Conservation (phyloP, 23 red algal species). For the Gracilaria domingensis region DNA sequence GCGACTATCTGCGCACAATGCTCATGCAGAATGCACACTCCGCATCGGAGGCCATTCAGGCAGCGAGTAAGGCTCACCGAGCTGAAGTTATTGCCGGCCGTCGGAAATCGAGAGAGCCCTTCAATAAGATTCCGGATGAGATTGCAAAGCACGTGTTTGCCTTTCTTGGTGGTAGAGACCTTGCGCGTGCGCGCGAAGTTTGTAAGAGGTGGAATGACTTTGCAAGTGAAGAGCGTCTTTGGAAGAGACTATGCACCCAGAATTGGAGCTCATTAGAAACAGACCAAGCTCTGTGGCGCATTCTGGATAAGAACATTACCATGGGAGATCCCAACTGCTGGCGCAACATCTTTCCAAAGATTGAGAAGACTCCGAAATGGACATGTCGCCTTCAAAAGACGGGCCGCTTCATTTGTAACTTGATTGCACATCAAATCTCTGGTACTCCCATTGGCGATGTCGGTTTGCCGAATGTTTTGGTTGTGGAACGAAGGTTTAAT, state of each 20-base stretch:
- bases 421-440: constrained; percentile 95
- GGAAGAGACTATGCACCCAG: constrained; percentile 85
- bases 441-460: constrained; percentile 68
- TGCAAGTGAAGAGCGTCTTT: constrained; percentile 89
- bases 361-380: constrained; percentile 70
- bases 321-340: constrained; percentile 51
- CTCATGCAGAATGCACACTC: constrained; percentile 64
- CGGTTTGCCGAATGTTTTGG: constrained; percentile 75
- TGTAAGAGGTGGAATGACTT: constrained; percentile 90
- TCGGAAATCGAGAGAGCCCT: constrained; percentile 43
- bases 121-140: constrained; percentile 86
- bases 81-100: constrained; percentile 38
- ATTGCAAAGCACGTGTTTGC: constrained; percentile 83
- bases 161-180: constrained; percentile 82
- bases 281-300: constrained; percentile 78
- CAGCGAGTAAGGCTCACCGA: constrained; percentile 31
- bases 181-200: constrained; percentile 85
- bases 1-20: constrained; percentile 96
- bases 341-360: constrained; percentile 86
- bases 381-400: constrained; percentile 97
- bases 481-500: constrained; percentile 98
- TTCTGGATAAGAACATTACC: constrained; percentile 62
- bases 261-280: constrained; percentile 85
- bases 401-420: constrained; percentile 95
- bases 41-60: constrained; percentile 56